phyloP scores from a whole-genome alignment of 768 basidiomycete genomes.

The Podaxis sp. region DNA sequence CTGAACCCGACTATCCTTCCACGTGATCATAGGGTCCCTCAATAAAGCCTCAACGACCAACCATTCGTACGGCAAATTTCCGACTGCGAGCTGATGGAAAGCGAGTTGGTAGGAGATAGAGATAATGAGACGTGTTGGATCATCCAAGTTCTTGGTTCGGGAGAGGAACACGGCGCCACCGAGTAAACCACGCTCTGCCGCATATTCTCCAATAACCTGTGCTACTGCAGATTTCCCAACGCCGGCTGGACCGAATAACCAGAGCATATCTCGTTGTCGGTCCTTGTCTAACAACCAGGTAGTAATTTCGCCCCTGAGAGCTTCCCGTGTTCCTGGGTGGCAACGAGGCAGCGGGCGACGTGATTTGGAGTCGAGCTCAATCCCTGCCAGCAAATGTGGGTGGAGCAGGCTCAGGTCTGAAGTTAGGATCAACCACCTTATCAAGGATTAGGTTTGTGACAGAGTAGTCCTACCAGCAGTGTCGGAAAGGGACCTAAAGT shows the following conservation, averaged over 20 bases:
- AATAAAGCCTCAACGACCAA: background rate
- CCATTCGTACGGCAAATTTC: background rate
- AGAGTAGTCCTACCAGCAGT: too few species aligned
- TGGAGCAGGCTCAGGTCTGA: background rate
- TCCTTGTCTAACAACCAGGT: background rate
- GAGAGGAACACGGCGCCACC: constrained; percentile 10
- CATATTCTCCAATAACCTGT: background rate
- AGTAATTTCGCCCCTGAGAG: background rate
- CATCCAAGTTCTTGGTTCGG: background rate
- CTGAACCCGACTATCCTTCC: background rate
- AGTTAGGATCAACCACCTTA: background rate
- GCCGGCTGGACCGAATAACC: constrained; percentile 2
- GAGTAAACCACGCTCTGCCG: background rate
- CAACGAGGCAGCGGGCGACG: constrained; percentile 9
- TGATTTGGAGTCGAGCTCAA: background rate
- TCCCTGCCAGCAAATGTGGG: background rate
- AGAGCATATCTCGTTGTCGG: background rate
- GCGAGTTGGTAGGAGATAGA: background rate
- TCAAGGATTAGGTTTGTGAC: too few species aligned
- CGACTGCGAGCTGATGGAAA: background rate
- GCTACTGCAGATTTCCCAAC: constrained; percentile 5
- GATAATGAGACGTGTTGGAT: background rate
- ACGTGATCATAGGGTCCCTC: background rate
- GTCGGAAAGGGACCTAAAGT: too few species aligned
- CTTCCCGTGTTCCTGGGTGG: background rate